A percentile compares a stretch with the other conserved stretches of the same genome.
Evolutionary conservation across 495 filamentous ascomycete genomes (phyloP).

Genomic region (Rusavskia elegans): DNA sequence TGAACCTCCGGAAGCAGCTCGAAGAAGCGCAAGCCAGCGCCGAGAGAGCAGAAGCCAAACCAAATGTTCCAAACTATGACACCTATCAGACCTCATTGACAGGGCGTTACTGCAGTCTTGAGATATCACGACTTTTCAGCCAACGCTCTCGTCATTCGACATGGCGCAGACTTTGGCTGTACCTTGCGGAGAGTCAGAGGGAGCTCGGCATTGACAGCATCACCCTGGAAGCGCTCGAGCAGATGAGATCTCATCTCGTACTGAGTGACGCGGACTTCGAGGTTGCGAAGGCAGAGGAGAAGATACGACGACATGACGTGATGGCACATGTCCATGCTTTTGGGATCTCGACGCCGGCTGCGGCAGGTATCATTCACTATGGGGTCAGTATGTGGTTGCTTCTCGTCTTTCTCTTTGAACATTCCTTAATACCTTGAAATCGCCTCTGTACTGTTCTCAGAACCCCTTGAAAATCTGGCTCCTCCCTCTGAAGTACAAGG

Average conservation of each 20-base stretch:
- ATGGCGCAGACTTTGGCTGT: constrained; percentile 71
- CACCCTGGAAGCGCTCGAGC: constrained; percentile 49
- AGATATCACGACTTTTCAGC: constrained; percentile 30
- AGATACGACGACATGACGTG: constrained; percentile 53
- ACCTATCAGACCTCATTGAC: too few relatives aligned
- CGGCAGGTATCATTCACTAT: constrained; percentile 77
- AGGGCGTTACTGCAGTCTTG: too few relatives aligned
- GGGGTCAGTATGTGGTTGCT: constrained; percentile 29
- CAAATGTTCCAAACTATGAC: too few relatives aligned
- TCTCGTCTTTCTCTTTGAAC: too few relatives aligned
- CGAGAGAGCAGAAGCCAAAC: too few relatives aligned
- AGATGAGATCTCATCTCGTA: constrained; percentile 56
- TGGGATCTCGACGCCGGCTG: constrained; percentile 57
- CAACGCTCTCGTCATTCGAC: constrained; percentile 53
- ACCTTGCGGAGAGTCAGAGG: constrained; percentile 69
- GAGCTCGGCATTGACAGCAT: constrained; percentile 46
- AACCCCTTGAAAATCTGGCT: too few relatives aligned
- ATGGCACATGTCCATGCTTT: constrained; percentile 64
- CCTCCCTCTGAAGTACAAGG: too few relatives aligned
- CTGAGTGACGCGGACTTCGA: constrained; percentile 71
- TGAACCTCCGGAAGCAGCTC: too few relatives aligned
- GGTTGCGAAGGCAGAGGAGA: constrained; percentile 66
- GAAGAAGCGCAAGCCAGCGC: too few relatives aligned
- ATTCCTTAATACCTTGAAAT: too few relatives aligned
- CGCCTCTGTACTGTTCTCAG: too few relatives aligned